Evolutionary conservation across 1,284 basidiomycete species (phyloP).

Genomic region (Rhodotorula sp.): DNA sequence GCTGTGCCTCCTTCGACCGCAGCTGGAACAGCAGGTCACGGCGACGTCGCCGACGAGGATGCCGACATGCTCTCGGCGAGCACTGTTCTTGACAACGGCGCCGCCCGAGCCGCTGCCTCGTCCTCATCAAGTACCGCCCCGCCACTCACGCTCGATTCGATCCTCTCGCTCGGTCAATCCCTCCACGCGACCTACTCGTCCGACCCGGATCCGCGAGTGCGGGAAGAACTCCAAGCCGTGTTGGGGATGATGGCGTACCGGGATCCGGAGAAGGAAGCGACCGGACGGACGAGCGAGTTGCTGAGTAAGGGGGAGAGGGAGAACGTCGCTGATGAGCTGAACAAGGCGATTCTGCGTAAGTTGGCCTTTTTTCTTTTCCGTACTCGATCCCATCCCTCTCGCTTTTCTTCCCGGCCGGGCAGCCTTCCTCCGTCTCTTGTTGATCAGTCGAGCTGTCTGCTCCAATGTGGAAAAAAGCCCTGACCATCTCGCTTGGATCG

Average conservation of each 20-base stretch:
- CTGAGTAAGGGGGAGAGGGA: conserved; percentile 4
- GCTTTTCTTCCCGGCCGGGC: no score
- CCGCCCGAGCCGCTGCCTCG: conserved; percentile 15
- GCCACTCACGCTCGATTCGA: conserved; percentile 56
- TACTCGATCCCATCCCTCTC: no score
- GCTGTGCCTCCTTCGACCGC: conserved; percentile 11
- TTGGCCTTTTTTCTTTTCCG: no score
- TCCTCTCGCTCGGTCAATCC: conserved; percentile 66
- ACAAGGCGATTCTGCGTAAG: conserved; percentile 74
- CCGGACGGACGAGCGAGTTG: conserved; percentile 57
- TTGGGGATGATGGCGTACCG: conserved; percentile 74
- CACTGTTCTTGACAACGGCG: conserved; percentile 16
- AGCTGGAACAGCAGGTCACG: conserved; percentile 45
- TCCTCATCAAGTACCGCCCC: conserved; percentile 53
- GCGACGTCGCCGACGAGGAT: conserved; percentile 58
- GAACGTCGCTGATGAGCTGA: conserved; percentile 68
- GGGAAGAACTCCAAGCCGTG: conserved; percentile 64
- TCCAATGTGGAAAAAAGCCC: not conserved
- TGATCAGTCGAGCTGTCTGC: not conserved
- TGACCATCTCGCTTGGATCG: conserved; percentile 8
- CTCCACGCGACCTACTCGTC: conserved; percentile 65
- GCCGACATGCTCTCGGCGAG: conserved; percentile 49
- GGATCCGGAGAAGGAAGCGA: conserved; percentile 63
- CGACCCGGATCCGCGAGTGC: conserved; percentile 62
- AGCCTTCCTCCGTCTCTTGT: no score